These are phyloP conservation scores for Saccharum officinarum DNA, from an alignment of 176 grass and related monocot genomes.

Conservation along the genomic window DNA sequence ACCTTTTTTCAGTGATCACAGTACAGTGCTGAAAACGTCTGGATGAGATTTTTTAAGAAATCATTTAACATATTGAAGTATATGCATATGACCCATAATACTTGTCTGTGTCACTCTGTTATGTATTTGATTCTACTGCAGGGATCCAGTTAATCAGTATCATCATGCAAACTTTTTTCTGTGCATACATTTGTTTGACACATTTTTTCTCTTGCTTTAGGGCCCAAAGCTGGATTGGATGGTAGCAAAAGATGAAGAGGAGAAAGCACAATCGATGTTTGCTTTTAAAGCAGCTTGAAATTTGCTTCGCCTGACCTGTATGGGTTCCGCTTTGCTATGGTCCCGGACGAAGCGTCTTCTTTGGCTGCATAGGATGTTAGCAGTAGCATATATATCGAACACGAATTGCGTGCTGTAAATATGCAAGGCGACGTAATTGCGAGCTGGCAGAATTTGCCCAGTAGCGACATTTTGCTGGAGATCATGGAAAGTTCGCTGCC, in stretches of 20 bases:
- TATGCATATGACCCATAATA: neutral
- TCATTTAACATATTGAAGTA: neutral
- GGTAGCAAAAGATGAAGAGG: conserved; percentile 52
- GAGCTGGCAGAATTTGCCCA: neutral
- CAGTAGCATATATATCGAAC: neutral
- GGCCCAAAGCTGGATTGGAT: conserved; percentile 87
- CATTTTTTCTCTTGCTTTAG: conserved; percentile 36
- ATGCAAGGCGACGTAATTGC: neutral
- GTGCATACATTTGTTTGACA: neutral
- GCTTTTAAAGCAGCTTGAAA: conserved; percentile 36
- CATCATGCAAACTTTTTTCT: neutral
- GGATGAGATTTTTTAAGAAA: neutral
- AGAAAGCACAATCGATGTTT: conserved; percentile 16
- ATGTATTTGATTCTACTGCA: neutral
- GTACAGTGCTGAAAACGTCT: neutral
- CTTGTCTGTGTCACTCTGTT: neutral
- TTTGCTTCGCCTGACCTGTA: neutral
- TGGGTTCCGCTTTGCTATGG: neutral
- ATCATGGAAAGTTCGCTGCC: neutral
- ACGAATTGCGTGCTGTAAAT: conserved; percentile 9
- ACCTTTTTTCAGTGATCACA: conserved; percentile 10
- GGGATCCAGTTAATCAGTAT: neutral
- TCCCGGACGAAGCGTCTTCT: neutral
- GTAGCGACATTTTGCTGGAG: neutral
- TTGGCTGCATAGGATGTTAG: neutral